phyloP scores from a whole-genome alignment of 805 yeast genomes.

The Yarrowia sp. region DNA sequence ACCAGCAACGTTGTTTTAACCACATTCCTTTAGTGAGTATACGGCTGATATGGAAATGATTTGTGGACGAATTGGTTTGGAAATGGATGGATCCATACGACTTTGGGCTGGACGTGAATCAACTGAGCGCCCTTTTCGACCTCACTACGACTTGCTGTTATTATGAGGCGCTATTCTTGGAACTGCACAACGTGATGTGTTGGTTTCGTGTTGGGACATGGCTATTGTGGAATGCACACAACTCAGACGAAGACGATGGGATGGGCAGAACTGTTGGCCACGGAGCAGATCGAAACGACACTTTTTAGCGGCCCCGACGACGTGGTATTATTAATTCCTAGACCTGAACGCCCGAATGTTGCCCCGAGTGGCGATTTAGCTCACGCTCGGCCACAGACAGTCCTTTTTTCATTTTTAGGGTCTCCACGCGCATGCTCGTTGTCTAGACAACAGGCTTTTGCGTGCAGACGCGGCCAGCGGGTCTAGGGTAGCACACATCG shows the following conservation, averaged over 20 bases:
- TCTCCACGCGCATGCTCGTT: constrained; percentile 16
- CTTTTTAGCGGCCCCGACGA: neutral
- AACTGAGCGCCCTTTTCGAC: too few relatives aligned
- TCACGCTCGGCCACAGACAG: constrained; percentile 3
- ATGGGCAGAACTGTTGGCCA: neutral
- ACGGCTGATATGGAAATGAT: constrained; percentile 7
- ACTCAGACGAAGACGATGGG: neutral
- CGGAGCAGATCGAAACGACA: neutral
- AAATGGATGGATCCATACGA: too few relatives aligned
- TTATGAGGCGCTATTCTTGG: constrained; percentile 7
- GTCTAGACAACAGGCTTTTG: constrained; percentile 19
- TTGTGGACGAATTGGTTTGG: neutral
- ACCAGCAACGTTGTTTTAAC: constrained; percentile 28
- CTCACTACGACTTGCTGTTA: constrained; percentile 6
- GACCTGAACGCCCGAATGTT: constrained; percentile 8
- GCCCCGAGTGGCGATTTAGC: constrained; percentile 30
- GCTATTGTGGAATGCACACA: constrained; percentile 16
- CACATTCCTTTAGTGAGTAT: constrained; percentile 33
- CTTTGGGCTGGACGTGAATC: neutral
- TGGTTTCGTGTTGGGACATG: constrained; percentile 35
- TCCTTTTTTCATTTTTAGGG: neutral
- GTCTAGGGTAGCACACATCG: constrained; percentile 16
- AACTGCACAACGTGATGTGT: constrained; percentile 11
- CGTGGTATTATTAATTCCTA: neutral
- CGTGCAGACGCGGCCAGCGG: constrained; percentile 5